Evolutionary conservation across 2,329 filamentous ascomycete species (phyloP).

Genomic region (Cladophialophora bantiana): DNA sequence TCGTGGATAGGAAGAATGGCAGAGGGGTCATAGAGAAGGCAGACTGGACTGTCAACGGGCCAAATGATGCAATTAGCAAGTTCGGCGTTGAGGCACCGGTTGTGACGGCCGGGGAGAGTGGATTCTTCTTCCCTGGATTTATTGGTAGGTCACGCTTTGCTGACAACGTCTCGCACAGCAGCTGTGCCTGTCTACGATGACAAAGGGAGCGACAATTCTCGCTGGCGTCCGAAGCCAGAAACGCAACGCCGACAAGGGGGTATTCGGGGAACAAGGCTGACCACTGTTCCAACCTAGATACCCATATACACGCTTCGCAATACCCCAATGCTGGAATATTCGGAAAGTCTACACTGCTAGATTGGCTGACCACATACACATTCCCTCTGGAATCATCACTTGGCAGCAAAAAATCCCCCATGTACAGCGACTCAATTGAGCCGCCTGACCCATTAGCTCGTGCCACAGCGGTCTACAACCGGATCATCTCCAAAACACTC

Average conservation of each 20-base stretch:
- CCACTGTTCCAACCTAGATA: constrained; percentile 64
- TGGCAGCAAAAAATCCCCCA: constrained; percentile 44
- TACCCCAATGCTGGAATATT: constrained; percentile 95
- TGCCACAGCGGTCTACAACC: constrained; percentile 76
- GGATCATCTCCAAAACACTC: constrained; percentile 79
- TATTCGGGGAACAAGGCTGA: constrained; percentile 13
- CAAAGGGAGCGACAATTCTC: neutral
- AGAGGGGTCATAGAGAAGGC: constrained; percentile 37
- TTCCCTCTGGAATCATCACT: constrained; percentile 90
- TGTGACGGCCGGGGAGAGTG: constrained; percentile 26
- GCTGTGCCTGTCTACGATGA: no score
- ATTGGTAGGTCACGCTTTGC: constrained; percentile 22
- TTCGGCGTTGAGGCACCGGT: constrained; percentile 36
- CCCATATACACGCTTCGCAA: constrained; percentile 93
- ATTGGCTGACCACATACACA: constrained; percentile 94
- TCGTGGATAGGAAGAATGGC: constrained; percentile 36
- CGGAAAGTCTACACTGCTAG: constrained; percentile 87
- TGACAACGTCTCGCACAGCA: neutral
- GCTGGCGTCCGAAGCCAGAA: neutral
- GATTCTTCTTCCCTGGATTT: constrained; percentile 46
- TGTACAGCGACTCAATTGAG: constrained; percentile 41
- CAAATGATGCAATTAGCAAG: constrained; percentile 33
- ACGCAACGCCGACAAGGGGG: neutral
- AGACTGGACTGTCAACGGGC: constrained; percentile 36
- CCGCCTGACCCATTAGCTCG: constrained; percentile 57